Base-by-base conservation (phyloP, 495 filamentous ascomycete species). In the Penicillium bialowiezense region DNA sequence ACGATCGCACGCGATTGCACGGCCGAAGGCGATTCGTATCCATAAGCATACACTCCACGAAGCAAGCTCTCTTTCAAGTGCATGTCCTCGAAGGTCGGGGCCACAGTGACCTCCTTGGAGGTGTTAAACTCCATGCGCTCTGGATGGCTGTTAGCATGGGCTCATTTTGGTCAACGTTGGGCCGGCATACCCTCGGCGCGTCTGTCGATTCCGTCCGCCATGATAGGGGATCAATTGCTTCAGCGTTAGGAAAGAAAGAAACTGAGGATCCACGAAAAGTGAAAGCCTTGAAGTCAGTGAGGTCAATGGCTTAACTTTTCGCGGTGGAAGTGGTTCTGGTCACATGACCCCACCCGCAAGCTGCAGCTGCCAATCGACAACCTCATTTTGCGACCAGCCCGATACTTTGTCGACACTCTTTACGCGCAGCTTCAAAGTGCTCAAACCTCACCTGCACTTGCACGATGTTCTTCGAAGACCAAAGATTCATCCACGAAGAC, bases 1-100 rank as follows among this genome's bases (percentile, higher is more conserved):
- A 97, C 91, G 63, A 98, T 98, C 50, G 95, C 93, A 60, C 93
- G 87, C 36, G 90, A 95, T 72, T 98, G 93, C 14, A 98, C 91
- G 4, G 93, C 93, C 4, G 93, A 98, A 1, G 93, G 93, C 0
- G 90, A 95, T 64, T 98, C 93, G 68, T 96, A 98, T 41, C 93
- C 93, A 58, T 99, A 99, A 14, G 93, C 93, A 66, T 99, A 99
- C 67, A 99, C 91, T 60, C 93, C 93, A 48, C 93, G 90, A 52
- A 97, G 85, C 20, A 98, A 85, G 64, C 90, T 95, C 67, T 97
- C 90, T 69, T 98, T 98, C 67, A 98, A 69, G 63, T 89, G 84
- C 88, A 89, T 89, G 45, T 80, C 78, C 75, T 88, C 86, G 60
- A 78, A 78, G 50, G 81, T 86, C 32, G 80, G 82, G 58, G 85